A percentile compares a stretch with the other conserved stretches of the same genome.
These are phyloP conservation scores for Corynespora cassiicola DNA, from an alignment of 2,329 filamentous ascomycete species.

Conservation along the genomic window DNA sequence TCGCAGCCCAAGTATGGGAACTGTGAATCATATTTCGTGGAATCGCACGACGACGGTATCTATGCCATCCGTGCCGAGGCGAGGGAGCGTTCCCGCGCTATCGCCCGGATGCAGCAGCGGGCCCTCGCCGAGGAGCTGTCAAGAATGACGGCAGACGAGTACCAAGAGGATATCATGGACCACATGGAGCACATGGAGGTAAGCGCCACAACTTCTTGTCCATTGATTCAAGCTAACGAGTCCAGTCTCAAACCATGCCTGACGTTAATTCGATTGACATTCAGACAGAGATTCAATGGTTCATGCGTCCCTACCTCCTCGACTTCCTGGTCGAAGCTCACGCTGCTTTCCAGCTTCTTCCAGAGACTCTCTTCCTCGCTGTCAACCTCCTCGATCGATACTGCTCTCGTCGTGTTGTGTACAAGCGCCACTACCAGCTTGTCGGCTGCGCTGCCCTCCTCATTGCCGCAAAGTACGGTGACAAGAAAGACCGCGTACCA, in stretches of 20 bases:
- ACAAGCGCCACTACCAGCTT: slow-evolving; percentile 98
- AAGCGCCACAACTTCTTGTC: slow-evolving; percentile 35
- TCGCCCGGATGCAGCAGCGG: slow-evolving; percentile 84
- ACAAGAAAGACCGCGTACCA: slow-evolving; percentile 98
- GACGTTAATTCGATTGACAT: slow-evolving; percentile 99
- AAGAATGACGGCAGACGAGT: slow-evolving; percentile 82
- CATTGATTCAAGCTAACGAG: slow-evolving; percentile 30
- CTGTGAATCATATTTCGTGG: slow-evolving; percentile 73
- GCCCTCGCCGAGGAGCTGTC: slow-evolving; percentile 90
- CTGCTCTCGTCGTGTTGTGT: slow-evolving; percentile 96
- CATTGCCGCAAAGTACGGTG: slow-evolving; percentile 97
- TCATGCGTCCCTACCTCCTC: slow-evolving; percentile 97
- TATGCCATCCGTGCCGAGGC: slow-evolving; percentile 67
- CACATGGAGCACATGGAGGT: slow-evolving; percentile 97
- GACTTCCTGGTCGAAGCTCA: slow-evolving; percentile 99
- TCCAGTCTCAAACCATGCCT: slow-evolving; percentile 80
- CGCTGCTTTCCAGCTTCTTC: slow-evolving; percentile 89
- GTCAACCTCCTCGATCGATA: slow-evolving; percentile 97
- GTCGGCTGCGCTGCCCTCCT: slow-evolving; percentile 95
- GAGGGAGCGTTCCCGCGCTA: slow-evolving; percentile 77
- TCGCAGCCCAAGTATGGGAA: slow-evolving; percentile 63
- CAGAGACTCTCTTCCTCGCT: slow-evolving; percentile 93
- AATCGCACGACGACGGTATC: slow-evolving; percentile 62
- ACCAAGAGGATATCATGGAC: slow-evolving; percentile 90
- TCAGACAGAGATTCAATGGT: slow-evolving; percentile 99